Evolutionary conservation across 1,139 yeast genomes (phyloP), one percentile per base, ranked within the genome.

Genomic region (Arxiozyma telluris): DNA sequence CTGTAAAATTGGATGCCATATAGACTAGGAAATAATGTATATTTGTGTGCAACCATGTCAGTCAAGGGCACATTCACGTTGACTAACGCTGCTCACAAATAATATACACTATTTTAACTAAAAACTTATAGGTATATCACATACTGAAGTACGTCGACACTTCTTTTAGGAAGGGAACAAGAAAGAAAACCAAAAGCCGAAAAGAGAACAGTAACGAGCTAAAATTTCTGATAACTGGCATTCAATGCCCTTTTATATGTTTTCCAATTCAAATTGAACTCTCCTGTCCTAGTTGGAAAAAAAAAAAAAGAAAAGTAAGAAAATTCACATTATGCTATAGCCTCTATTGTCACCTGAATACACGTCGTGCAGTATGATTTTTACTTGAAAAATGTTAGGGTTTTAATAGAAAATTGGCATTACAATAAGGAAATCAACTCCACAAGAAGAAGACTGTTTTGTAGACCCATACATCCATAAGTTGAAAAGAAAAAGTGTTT

Each of bases 141-240:
- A 66, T 73, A 73, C 76, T 83, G 88, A 83, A 83, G 88, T 83
- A 83, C 87, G 88, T 83, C 89, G 87, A 81, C 83, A 73, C 70
- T 54, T 50, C 51, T 62, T 59, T 60, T 57, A 76, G 78, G 77
- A 76, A 72, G 76, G 73, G 69, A 69, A 27, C 11, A 23, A 23
- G 30, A 67, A 75, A 70, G 65, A 66, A 63, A 59, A 59, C 58
- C 50, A 55, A 44, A 51, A n/a, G n/a, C n/a, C n/a, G n/a, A n/a
- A n/a, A n/a, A n/a, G 47, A 34, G 44, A 21, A 39, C 50, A 49
- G 49, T 43, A 17, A 3, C 8, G 18, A 30, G 51, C 34, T n/a
- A 20, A 27, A 4, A 17, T 34, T 15, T 12, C 41, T 20, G 25
- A 21, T 12, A 22, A 34, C 8, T 25, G n/a, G 17, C 21, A 44